Evolutionary conservation across 345 rosid genomes (phyloP), one percentile per base, ranked within the genome.

Genomic region (Excoecaria cochinchinensis): DNA sequence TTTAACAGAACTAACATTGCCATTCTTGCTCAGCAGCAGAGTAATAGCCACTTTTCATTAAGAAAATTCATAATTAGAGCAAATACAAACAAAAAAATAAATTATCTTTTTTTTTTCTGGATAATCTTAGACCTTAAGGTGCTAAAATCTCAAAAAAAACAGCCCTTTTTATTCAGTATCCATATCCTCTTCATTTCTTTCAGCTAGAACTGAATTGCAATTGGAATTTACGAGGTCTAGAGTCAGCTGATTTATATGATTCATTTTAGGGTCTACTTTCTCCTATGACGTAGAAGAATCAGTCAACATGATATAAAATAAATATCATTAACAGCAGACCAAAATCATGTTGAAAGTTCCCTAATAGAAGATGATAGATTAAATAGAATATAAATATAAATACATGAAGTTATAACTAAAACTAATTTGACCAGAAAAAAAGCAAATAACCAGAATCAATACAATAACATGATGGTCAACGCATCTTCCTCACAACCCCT

Each of bases 21-120:
- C n/a, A 47, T 25, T 72, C 31, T 60, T 56, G 42, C 66, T 13
- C 39, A 58, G 48, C n/a, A 71, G 3, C 64, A 57, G 64, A 61
- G 38, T 48, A 14, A 16, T 15, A 9, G 14, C 38, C 13, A 4
- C 21, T 31, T 31, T 31, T 31, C 31, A 40, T 3, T 58, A 6
- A 40, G 14, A 44, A 42, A 52, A 71, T 4, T 58, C 13, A 42
- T n/a, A 24, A 4, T 46, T 25, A 22, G 21, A 46, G 39, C 39
- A 64, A 19, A 39, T 16, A 64, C 4, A 6, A 12, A 8, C 1
- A 16, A 16, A 24, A 60, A 6, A 56, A 60, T 0, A 55, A 40
- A 4, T 4, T 12, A 4, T 1, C 17, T 6, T 25, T 13, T 39
- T 47, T 57, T 53, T 6, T 4, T 77, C 65, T 15, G 16, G 22